Evolutionary conservation across 1,139 yeast species (phyloP).

Genomic region (Protomyces lactucae-debilis): DNA sequence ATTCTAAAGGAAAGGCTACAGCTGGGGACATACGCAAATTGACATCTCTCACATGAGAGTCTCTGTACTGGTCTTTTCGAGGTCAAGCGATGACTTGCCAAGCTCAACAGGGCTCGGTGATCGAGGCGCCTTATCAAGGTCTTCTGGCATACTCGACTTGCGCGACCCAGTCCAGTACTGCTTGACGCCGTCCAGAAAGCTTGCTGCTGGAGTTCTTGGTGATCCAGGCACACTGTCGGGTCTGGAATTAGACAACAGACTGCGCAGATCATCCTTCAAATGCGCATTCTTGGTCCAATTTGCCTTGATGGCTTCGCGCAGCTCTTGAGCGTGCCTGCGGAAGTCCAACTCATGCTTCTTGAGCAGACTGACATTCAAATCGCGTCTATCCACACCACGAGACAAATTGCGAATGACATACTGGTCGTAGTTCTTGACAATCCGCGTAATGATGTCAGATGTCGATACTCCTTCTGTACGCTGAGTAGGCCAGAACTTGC

Average conservation of each 20-base stretch:
- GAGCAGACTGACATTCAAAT: conserved; percentile 92
- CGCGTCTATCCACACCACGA: conserved; percentile 94
- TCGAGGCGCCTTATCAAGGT: conserved; percentile 1
- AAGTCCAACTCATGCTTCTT: conserved; percentile 93
- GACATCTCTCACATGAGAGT: conserved; percentile 7
- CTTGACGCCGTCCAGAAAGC: conserved; percentile 21
- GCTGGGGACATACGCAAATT: background rate
- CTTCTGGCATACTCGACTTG: conserved; percentile 8
- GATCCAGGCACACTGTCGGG: conserved; percentile 16
- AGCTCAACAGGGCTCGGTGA: conserved; percentile 23
- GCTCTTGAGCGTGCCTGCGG: conserved; percentile 81
- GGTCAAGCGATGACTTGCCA: conserved; percentile 3
- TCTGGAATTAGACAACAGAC: conserved; percentile 14
- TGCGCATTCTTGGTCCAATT: conserved; percentile 29
- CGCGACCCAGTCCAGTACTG: conserved; percentile 17
- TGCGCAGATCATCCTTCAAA: conserved; percentile 24
- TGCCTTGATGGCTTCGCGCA: conserved; percentile 49
- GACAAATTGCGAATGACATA: conserved; percentile 95
- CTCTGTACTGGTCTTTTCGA: conserved; percentile 5
- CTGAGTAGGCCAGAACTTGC: conserved; percentile 89
- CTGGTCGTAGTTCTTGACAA: conserved; percentile 92
- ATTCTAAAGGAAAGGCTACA: no score
- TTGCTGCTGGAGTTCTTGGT: conserved; percentile 13
- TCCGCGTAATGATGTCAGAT: conserved; percentile 89
- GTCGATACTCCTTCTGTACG: conserved; percentile 96